These are phyloP conservation scores for Aspergillus spinulosporus DNA, from an alignment of 2,329 filamentous ascomycete species.

Conservation along the genomic window DNA sequence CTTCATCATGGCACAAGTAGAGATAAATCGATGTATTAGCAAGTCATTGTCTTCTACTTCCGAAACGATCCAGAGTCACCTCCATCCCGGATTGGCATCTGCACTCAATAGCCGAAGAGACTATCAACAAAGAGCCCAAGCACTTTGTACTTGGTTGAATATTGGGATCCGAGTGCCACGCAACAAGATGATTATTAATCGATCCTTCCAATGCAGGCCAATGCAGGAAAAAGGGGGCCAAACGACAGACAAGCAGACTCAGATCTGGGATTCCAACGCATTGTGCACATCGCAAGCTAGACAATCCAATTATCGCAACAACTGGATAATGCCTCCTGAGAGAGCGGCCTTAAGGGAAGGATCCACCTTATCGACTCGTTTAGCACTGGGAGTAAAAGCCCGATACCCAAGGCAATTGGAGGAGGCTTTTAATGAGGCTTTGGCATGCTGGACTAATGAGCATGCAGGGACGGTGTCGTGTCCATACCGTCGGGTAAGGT, in stretches of 20 bases:
- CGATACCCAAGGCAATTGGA: conserved; percentile 6
- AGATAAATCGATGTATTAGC: no score
- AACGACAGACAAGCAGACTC: background rate
- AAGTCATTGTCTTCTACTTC: no score
- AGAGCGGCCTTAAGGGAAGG: background rate
- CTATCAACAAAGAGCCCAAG: background rate
- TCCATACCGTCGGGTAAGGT: background rate
- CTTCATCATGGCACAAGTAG: no score
- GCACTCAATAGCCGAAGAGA: background rate
- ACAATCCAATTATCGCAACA: background rate
- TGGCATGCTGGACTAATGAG: conserved; percentile 9
- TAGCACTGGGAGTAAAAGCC: background rate
- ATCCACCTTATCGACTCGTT: background rate
- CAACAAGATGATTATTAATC: background rate
- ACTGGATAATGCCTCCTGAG: background rate
- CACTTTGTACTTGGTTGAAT: background rate
- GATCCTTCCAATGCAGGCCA: background rate
- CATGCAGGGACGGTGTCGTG: background rate
- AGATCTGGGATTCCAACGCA: background rate
- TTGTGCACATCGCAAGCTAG: background rate
- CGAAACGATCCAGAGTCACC: no score
- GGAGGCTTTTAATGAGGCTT: conserved; percentile 7
- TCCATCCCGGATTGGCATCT: no score
- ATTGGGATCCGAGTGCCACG: background rate
- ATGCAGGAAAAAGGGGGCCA: background rate